Evolutionary conservation across 2,329 filamentous ascomycete genomes (phyloP).

Genomic region (Lecanicillium sp.): DNA sequence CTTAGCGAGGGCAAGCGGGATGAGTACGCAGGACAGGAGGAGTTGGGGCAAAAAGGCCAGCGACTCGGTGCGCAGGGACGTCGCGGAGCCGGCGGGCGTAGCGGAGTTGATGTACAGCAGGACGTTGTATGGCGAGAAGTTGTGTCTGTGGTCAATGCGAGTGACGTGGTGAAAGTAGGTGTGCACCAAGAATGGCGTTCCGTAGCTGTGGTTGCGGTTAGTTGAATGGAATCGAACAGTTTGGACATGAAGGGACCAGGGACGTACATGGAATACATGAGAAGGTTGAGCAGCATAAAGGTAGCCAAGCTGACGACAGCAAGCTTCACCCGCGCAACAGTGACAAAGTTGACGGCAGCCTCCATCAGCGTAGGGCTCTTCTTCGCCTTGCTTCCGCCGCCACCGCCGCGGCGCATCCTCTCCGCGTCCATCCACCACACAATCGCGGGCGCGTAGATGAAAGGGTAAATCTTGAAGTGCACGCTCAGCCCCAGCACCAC

Average conservation of each 20-base stretch:
- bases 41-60: constrained; percentile 88
- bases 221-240: too few species aligned
- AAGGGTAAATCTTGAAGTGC: constrained; percentile 98
- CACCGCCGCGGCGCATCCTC: constrained; percentile 24
- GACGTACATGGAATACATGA: constrained; percentile 73
- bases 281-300: constrained; percentile 65
- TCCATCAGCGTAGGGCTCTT: constrained; percentile 16
- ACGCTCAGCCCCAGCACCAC: constrained; percentile 74
- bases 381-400: neutral
- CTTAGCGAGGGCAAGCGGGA: constrained; percentile 73
- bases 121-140: constrained; percentile 95
- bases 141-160: constrained; percentile 92
- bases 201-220: too few species aligned
- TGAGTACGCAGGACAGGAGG: constrained; percentile 67
- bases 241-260: neutral
- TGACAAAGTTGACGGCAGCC: constrained; percentile 39
- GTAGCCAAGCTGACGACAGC: constrained; percentile 61
- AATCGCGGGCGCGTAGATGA: constrained; percentile 82
- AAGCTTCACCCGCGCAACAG: constrained; percentile 50
- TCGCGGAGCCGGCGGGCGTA: constrained; percentile 29
- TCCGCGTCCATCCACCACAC: constrained; percentile 71
- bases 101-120: constrained; percentile 83
- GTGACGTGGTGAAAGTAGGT: constrained; percentile 91
- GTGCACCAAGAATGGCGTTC: constrained; percentile 73
- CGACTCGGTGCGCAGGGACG: constrained; percentile 56